These are phyloP conservation scores for Maudiozyma humilis DNA, from an alignment of 1,139 yeast genomes.

Conservation along the genomic window DNA sequence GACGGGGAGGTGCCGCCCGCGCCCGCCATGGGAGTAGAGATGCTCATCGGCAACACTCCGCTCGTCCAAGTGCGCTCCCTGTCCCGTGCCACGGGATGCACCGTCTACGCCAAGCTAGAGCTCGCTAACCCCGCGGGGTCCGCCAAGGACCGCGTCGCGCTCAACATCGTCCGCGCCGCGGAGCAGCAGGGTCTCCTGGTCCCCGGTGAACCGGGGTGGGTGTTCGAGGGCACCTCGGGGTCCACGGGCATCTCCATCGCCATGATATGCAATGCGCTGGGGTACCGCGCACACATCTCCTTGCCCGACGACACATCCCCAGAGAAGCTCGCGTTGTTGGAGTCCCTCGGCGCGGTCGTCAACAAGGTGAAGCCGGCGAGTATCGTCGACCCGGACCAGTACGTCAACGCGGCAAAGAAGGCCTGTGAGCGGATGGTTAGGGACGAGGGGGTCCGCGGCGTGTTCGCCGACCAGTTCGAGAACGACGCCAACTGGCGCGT, in stretches of 20 bases:
- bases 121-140: conserved; percentile 87
- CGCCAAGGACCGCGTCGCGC: conserved; percentile 90
- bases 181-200: conserved; percentile 50
- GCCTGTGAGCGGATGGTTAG: conserved; percentile 50
- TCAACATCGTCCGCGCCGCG: conserved; percentile 66
- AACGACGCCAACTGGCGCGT: conserved; percentile 83
- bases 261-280: conserved; percentile 75
- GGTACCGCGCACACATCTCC: conserved; percentile 84
- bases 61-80: conserved; percentile 68
- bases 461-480: conserved; percentile 94
- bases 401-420: conserved; percentile 76
- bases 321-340: conserved; percentile 67
- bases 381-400: conserved; percentile 87
- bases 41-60: conserved; percentile 84
- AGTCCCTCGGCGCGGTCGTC: conserved; percentile 73
- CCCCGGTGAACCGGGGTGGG: conserved; percentile 42
- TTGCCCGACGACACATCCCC: conserved; percentile 90
- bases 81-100: conserved; percentile 69
- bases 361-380: conserved; percentile 91
- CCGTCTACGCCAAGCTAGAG: conserved; percentile 81
- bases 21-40: conserved; percentile 39
- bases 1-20: background rate
- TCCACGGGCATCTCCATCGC: conserved; percentile 95
- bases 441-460: conserved; percentile 42
- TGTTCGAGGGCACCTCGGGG: conserved; percentile 92